Conservation (phyloP, 306 rosid genomes). For the Fagus crenata region DNA sequence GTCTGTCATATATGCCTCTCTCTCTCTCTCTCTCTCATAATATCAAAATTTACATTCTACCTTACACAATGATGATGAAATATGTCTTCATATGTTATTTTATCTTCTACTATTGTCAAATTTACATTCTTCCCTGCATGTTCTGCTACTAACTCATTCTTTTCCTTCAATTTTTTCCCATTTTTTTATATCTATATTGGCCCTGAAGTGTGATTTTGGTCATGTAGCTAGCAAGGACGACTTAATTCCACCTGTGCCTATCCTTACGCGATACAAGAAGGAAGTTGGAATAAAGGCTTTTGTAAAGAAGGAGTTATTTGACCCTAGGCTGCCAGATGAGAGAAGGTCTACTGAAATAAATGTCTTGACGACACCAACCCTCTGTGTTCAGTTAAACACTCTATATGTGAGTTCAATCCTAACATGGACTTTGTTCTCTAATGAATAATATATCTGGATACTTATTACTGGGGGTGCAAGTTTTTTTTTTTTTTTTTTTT, state of each 20-base stretch:
- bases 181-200: neutral
- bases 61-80: neutral
- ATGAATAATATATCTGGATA: slow-evolving; percentile 19
- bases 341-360: slow-evolving; percentile 67
- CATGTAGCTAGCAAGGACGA: slow-evolving; percentile 87
- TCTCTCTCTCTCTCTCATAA: neutral
- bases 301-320: slow-evolving; percentile 94
- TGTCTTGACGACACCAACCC: slow-evolving; percentile 71
- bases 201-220: slow-evolving; percentile 32
- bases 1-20: neutral
- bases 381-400: slow-evolving; percentile 91
- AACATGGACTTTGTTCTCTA: slow-evolving; percentile 10
- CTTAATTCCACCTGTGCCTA: slow-evolving; percentile 83
- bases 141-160: slow-evolving; percentile 6
- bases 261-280: slow-evolving; percentile 85
- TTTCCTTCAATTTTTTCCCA: neutral
- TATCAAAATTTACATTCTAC: neutral
- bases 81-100: slow-evolving; percentile 1
- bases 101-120: slow-evolving; percentile 6
- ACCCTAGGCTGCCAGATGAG: slow-evolving; percentile 78
- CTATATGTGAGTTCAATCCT: slow-evolving; percentile 70
- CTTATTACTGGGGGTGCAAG: neutral
- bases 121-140: slow-evolving; percentile 25
- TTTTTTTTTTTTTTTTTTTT: neutral
- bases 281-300: slow-evolving; percentile 97